Base-by-base conservation (phyloP, 257 asterid genomes). In the Phtheirospermum japonicum region DNA sequence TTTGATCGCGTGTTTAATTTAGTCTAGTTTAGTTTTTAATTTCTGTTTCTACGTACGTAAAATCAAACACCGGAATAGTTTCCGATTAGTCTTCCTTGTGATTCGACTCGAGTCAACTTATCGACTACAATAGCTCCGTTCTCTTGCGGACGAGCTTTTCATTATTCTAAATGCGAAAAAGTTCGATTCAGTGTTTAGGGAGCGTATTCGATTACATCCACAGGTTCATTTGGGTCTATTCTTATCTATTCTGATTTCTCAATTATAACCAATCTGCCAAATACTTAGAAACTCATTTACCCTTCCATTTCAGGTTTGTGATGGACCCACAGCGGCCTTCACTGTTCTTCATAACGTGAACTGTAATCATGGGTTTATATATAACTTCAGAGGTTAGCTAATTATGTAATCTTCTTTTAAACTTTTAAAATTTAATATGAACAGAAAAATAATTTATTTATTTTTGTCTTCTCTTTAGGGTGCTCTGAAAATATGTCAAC, bases 331-430 rank as follows among this genome's bases (percentile, higher is more conserved):
- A 59, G 89, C 64, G 48, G 96, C 96, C 72, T 89, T 92, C 83
- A 85, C 99, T 63, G 99, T 92, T 74, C 97, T 92, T 69, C 99
- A 92, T 82, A 89, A 89, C 66, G 86, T 92, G 75, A 86, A 86
- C 76, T 92, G 99, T 63, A 92, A 88, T 75, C 99, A 86, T 65
- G 99, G 99, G 50, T 86, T 86, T 75, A 89, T 92, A 75, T 64
- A 80, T 89, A 23, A 92, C 96, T 9, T 79, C 87, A 23, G 87
- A 89, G 97, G 98, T 92, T 63, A 54, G 86, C 66, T 45, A 48
- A 52, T 62, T 69, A 7, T 53, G 52, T 61, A 13, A 17, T 18
- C 64, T 57, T 34, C 16, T 51, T 61, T 14, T 46, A 40, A 31
- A 14, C 45, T 33, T 59, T 32, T 26, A 12, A 57, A 19, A 50